These are phyloP conservation scores for Tagetes patula DNA, from an alignment of 129 eudicot genomes.

Conservation along the genomic window DNA sequence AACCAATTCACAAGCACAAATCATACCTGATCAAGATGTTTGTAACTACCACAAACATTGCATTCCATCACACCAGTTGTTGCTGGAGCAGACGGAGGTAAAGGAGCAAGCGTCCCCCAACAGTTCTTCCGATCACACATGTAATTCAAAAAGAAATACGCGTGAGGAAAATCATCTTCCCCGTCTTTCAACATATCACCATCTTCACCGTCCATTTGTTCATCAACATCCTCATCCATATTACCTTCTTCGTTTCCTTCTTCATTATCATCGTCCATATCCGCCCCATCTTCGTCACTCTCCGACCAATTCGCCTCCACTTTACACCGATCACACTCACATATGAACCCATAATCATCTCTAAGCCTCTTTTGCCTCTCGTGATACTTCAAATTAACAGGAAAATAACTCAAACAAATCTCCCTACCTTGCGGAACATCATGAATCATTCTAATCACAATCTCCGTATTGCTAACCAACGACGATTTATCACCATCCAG, in stretches of 20 bases:
- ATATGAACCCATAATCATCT: conserved; percentile 83
- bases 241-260: conserved; percentile 24
- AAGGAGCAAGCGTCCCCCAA: conserved; percentile 93
- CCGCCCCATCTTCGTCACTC: conserved; percentile 49
- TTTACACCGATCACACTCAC: conserved; percentile 87
- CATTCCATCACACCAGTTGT: conserved; percentile 61
- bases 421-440: conserved; percentile 75
- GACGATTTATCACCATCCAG: conserved; percentile 38
- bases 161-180: conserved; percentile 75
- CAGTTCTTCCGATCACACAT: conserved; percentile 82
- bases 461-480: conserved; percentile 45
- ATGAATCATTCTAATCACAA: conserved; percentile 70
- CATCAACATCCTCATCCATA: conserved; percentile 49
- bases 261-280: conserved; percentile 27
- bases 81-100: conserved; percentile 47
- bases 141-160: conserved; percentile 76
- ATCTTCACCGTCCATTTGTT: conserved; percentile 41
- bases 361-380: conserved; percentile 67
- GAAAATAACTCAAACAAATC: conserved; percentile 88
- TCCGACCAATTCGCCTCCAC: conserved; percentile 90
- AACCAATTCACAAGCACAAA: background rate
- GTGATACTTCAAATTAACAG: conserved; percentile 64
- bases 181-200: conserved; percentile 30
- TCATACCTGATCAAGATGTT: conserved; percentile 42
- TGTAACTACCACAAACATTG: conserved; percentile 71